Conservation (phyloP, 208 protist genomes). For the Acanthamoeba sp. region DNA sequence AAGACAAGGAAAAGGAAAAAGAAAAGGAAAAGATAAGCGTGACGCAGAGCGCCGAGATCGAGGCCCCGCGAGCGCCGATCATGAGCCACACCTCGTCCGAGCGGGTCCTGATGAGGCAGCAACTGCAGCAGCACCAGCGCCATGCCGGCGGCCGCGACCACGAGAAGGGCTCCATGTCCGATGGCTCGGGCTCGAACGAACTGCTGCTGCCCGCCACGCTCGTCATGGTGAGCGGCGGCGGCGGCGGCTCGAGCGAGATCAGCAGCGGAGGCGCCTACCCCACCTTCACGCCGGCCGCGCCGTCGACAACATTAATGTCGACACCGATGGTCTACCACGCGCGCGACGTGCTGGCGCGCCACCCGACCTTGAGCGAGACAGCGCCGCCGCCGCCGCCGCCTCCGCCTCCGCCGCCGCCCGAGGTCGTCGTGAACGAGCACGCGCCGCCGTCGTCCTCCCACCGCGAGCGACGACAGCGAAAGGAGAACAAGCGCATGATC, state of each 20-base stretch:
- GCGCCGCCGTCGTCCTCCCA: background rate
- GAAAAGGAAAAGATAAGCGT: background rate
- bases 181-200: background rate
- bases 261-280: background rate
- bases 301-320: background rate
- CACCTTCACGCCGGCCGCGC: background rate
- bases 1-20: background rate
- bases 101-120: background rate
- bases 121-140: background rate
- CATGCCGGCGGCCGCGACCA: no score
- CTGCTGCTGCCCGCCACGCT: background rate
- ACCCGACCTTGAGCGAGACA: background rate
- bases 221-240: background rate
- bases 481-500: constrained; percentile 63
- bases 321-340: background rate
- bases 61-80: background rate
- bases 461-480: background rate
- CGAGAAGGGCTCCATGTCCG: background rate
- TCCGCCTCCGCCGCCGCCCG: background rate
- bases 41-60: background rate
- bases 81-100: background rate
- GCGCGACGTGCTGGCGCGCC: background rate
- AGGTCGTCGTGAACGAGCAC: background rate
- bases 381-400: background rate
- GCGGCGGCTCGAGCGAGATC: background rate